A percentile compares a stretch with the other conserved stretches of the same genome.
phyloP scores from a whole-genome alignment of 1,139 yeast genomes.

The Pneumocystis sp. region DNA sequence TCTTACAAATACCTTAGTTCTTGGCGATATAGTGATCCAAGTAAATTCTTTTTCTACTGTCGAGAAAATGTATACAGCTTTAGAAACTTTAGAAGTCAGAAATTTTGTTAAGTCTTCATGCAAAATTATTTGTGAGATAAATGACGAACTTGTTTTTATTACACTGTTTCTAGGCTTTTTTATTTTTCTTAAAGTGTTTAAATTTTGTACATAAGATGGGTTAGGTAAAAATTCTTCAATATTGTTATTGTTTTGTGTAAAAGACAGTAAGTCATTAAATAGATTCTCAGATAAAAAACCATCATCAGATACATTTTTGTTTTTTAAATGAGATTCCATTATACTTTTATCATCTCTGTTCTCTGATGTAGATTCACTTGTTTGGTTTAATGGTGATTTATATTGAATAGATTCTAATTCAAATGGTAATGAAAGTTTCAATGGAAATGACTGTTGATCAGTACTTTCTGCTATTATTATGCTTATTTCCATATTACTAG shows the following conservation, averaged over 20 bases:
- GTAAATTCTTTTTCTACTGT: slow-evolving; percentile 26
- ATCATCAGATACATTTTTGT: background rate
- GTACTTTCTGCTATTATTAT: background rate
- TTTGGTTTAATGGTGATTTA: background rate
- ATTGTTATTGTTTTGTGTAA: background rate
- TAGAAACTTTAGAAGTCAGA: slow-evolving; percentile 21
- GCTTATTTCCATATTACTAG: background rate
- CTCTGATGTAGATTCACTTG: background rate
- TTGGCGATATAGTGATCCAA: slow-evolving; percentile 23
- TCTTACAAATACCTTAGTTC: slow-evolving; percentile 6
- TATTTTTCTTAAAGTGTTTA: slow-evolving; percentile 10
- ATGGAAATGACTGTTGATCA: background rate
- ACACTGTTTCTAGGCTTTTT: slow-evolving; percentile 24
- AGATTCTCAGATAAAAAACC: background rate
- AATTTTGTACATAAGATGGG: background rate
- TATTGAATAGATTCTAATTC: background rate
- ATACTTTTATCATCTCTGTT: slow-evolving; percentile 1
- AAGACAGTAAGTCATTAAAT: background rate
- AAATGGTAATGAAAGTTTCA: background rate
- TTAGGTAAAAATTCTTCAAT: background rate
- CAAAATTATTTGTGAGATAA: slow-evolving; percentile 27
- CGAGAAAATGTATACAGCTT: slow-evolving; percentile 22
- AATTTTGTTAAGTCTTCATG: slow-evolving; percentile 25
- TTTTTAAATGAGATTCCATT: background rate
- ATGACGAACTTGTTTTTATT: slow-evolving; percentile 28